phyloP scores from a whole-genome alignment of 352 stramenopile species.

The Globisporangium canariense region DNA sequence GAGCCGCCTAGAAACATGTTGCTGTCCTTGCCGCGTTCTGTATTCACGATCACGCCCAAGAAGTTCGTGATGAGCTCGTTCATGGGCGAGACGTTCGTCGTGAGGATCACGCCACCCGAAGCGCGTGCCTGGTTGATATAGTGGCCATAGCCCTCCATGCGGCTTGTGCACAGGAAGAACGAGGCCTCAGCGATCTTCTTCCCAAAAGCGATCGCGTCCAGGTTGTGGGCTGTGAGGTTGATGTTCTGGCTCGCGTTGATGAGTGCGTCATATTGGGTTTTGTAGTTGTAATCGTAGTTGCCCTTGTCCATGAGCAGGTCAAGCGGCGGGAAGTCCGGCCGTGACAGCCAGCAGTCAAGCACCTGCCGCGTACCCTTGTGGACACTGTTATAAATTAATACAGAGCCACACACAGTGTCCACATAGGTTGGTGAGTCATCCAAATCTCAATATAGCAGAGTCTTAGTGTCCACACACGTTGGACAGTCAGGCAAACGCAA shows the following conservation, averaged over 20 bases:
- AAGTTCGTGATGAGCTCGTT: slow-evolving; percentile 38
- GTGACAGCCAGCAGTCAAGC: slow-evolving; percentile 47
- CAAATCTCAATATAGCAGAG: no score
- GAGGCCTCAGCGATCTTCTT: slow-evolving; percentile 33
- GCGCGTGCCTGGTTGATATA: slow-evolving; percentile 69
- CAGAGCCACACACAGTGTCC: background rate
- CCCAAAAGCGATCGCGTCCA: slow-evolving; percentile 33
- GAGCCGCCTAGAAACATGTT: slow-evolving; percentile 36
- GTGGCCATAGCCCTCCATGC: slow-evolving; percentile 61
- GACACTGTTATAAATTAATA: slow-evolving; percentile 19
- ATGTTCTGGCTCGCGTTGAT: background rate
- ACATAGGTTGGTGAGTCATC: background rate
- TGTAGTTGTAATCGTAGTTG: slow-evolving; percentile 19
- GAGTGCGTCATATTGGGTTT: slow-evolving; percentile 20
- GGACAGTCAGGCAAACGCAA: background rate
- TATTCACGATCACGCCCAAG: slow-evolving; percentile 8
- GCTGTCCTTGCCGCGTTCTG: slow-evolving; percentile 3
- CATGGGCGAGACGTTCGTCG: slow-evolving; percentile 45
- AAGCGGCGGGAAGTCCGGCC: slow-evolving; percentile 32
- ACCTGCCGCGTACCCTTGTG: slow-evolving; percentile 48
- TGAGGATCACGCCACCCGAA: slow-evolving; percentile 35
- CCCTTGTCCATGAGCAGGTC: slow-evolving; percentile 41
- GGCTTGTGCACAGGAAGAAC: slow-evolving; percentile 54
- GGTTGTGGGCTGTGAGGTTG: slow-evolving; percentile 15
- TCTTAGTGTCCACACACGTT: no score